Conservation (phyloP, 805 yeast species). For the Wickerhamomyces chaumierensis region DNA sequence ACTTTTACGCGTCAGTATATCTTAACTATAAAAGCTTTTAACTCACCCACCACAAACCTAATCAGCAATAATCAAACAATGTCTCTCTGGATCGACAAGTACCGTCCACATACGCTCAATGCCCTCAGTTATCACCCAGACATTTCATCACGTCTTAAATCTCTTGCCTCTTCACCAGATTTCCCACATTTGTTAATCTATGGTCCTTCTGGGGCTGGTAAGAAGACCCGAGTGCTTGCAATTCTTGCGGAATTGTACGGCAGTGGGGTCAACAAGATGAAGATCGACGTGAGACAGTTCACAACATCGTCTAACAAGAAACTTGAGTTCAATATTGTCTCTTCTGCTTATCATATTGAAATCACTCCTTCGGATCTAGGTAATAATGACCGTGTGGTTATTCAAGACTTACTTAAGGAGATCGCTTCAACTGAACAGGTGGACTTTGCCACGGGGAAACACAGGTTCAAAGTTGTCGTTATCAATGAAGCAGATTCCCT, state of each 20-base stretch:
- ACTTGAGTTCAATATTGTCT: constrained; percentile 85
- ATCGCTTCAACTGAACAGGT: constrained; percentile 93
- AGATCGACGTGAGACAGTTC: constrained; percentile 83
- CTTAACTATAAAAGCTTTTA: too few species aligned
- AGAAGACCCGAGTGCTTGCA: constrained; percentile 84
- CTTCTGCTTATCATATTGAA: constrained; percentile 84
- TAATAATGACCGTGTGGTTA: constrained; percentile 86
- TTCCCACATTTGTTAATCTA: constrained; percentile 87
- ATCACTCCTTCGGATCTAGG: constrained; percentile 97
- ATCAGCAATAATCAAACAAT: constrained; percentile 23
- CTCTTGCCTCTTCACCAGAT: constrained; percentile 64
- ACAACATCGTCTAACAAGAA: constrained; percentile 65
- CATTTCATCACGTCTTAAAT: constrained; percentile 50
- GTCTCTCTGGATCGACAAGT: constrained; percentile 96
- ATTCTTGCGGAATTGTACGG: constrained; percentile 76
- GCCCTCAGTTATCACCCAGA: constrained; percentile 56
- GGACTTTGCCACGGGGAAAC: constrained; percentile 47
- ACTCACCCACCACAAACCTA: too few species aligned
- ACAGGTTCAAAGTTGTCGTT: constrained; percentile 67
- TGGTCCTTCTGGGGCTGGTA: constrained; percentile 97
- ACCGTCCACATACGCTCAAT: constrained; percentile 64
- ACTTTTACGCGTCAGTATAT: too few species aligned
- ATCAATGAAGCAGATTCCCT: constrained; percentile 88
- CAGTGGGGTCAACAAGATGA: constrained; percentile 66
- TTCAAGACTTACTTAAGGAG: constrained; percentile 88